These are phyloP conservation scores for Elasticomyces elasticus DNA, from an alignment of 495 filamentous ascomycete genomes.

Conservation along the genomic window DNA sequence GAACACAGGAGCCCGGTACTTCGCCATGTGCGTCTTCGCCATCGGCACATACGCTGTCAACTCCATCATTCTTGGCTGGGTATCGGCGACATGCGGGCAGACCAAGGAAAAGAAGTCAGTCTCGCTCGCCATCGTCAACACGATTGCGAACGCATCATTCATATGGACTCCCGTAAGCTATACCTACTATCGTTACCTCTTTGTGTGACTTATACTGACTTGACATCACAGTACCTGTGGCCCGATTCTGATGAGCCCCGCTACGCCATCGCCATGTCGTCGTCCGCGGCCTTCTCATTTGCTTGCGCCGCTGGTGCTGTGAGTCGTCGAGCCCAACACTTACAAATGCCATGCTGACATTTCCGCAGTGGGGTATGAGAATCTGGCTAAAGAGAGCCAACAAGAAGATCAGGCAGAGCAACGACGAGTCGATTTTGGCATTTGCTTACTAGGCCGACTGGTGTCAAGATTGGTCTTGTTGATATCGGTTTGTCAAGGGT, in stretches of 20 bases:
- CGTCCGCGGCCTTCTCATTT: conserved; percentile 42
- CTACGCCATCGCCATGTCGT: conserved; percentile 37
- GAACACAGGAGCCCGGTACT: conserved; percentile 39
- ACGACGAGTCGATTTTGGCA: conserved; percentile 3
- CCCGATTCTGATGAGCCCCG: conserved; percentile 41
- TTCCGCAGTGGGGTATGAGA: conserved; percentile 36
- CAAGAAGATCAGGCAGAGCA: conserved; percentile 36
- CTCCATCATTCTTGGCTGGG: conserved; percentile 45
- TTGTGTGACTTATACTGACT: conserved; percentile 20
- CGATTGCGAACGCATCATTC: conserved; percentile 43
- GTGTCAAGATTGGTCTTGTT: no score
- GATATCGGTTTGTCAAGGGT: no score
- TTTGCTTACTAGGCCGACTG: conserved; percentile 10
- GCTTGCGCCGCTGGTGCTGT: conserved; percentile 32
- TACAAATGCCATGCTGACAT: no score
- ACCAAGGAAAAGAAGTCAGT: conserved; percentile 40
- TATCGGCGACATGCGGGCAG: conserved; percentile 43
- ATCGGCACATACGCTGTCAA: conserved; percentile 39
- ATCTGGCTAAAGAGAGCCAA: conserved; percentile 40
- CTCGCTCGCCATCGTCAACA: conserved; percentile 46
- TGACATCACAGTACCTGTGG: conserved; percentile 40
- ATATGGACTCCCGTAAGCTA: conserved; percentile 40
- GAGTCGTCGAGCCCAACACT: no score
- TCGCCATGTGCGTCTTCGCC: conserved; percentile 43
- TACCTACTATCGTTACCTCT: conserved; percentile 8